phyloP scores from a whole-genome alignment of 2,329 filamentous ascomycete species.

The Cladosporium sp. region DNA sequence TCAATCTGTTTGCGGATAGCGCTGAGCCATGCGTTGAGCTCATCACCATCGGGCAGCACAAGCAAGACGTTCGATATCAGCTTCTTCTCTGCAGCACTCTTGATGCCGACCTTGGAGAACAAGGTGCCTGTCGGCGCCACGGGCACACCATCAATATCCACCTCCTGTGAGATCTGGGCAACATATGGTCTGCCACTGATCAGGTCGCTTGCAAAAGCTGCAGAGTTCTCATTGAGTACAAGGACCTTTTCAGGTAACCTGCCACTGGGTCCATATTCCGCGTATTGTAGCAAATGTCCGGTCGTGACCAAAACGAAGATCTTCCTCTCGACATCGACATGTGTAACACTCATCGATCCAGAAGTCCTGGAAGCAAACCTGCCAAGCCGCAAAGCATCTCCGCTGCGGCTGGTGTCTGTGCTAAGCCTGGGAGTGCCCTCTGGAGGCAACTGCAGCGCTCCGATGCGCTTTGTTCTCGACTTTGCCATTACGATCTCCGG shows the following conservation, averaged over 20 bases:
- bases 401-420: conserved; percentile 10
- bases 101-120: conserved; percentile 61
- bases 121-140: conserved; percentile 55
- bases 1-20: conserved; percentile 67
- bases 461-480: conserved; percentile 14
- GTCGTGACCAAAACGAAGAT: conserved; percentile 68
- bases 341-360: conserved; percentile 8
- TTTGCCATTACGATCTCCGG: conserved; percentile 51
- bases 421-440: conserved; percentile 11
- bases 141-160: conserved; percentile 54
- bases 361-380: conserved; percentile 14
- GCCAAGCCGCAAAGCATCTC: conserved; percentile 16
- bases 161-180: conserved; percentile 66
- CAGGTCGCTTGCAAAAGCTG: conserved; percentile 74
- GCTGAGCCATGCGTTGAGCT: conserved; percentile 73
- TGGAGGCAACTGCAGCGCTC: background rate
- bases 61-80: conserved; percentile 62
- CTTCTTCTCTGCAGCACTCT: conserved; percentile 28
- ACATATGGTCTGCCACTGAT: conserved; percentile 80
- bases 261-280: conserved; percentile 65
- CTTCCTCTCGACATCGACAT: conserved; percentile 59
- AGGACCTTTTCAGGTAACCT: conserved; percentile 70
- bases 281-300: conserved; percentile 71
- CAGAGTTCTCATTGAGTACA: conserved; percentile 68
- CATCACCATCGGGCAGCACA: conserved; percentile 66